Base-by-base conservation (phyloP, 495 filamentous ascomycete genomes). In the Annulohypoxylon moriforme region DNA sequence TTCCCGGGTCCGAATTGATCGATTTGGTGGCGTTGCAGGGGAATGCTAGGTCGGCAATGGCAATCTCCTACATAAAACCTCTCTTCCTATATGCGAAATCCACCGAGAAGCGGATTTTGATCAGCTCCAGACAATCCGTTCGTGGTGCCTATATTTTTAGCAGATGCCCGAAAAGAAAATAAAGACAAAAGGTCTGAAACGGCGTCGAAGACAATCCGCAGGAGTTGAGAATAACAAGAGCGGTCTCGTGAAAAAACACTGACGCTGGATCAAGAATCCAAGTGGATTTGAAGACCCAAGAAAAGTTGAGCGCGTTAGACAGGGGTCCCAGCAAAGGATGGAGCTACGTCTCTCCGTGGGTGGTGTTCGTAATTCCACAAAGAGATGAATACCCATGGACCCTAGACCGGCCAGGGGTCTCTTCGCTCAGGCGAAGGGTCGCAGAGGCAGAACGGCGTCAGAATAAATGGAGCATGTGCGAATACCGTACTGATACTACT, bases 291-390 rank as follows among this genome's bases (percentile, higher is more conserved):
- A 65, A 50, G 66, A 59, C 60, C 61, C 57, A 73, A 52, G 66
- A 69, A 69, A 66, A 62, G 66, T 66, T 29, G 61, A 68, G 57
- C 47, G 57, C 38, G 67, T 34, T 62, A 42, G 64, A 47, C 65
- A 73, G 71, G 71, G 71, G 49, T 57, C 31, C 33, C 13, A 29
- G 31, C 40, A 57, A 65, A 62, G 66, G 65, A 73, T 73, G 71
- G 71, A 73, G 60, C 71, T 64, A 47, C 68, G 24, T 49, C 64
- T 61, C 24, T 62, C 66, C 38, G 38, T 62, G 49, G 71, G 65
- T 69, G 66, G 55, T 73, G 64, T 73, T 73, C 66, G 66, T 73
- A 73, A 73, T 73, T 73, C 66, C 34, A 69, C 66, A 38, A 46
- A 72, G 69, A 73, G 60, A 69, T 69, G 66, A 73, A 59, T 52